These are phyloP conservation scores for Fraxinus platypoda DNA, from an alignment of 305 asterid genomes.

Conservation along the genomic window DNA sequence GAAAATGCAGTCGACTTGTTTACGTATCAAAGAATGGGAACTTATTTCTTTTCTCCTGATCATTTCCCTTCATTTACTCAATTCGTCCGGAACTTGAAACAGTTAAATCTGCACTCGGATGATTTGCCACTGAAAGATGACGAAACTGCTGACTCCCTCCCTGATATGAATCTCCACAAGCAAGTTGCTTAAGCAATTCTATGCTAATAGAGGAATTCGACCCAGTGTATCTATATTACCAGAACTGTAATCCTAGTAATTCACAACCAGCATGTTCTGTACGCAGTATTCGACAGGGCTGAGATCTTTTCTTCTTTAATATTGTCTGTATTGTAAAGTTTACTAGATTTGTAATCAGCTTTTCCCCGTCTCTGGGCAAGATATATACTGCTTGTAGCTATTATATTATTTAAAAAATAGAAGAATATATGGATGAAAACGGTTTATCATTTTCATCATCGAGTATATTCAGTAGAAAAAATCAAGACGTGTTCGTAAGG, in stretches of 20 bases:
- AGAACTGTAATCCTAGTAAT: neutral
- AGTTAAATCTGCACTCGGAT: constrained; percentile 37
- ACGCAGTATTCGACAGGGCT: neutral
- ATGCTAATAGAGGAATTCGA: neutral
- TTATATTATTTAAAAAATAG: neutral
- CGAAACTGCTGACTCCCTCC: constrained; percentile 19
- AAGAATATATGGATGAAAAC: neutral
- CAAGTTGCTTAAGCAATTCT: constrained; percentile 42
- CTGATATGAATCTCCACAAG: constrained; percentile 41
- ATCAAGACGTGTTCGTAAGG: no score
- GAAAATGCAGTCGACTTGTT: constrained; percentile 49
- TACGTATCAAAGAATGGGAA: constrained; percentile 88
- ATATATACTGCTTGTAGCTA: neutral
- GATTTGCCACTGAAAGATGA: constrained; percentile 40
- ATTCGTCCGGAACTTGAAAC: constrained; percentile 47
- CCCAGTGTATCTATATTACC: neutral
- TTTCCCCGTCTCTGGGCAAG: neutral
- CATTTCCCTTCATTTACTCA: constrained; percentile 60
- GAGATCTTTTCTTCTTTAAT: neutral
- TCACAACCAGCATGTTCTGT: neutral
- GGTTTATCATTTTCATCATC: neutral
- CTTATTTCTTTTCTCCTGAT: constrained; percentile 75
- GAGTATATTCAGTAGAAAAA: no score
- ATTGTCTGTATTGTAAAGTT: neutral
- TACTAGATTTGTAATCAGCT: neutral